Evolutionary conservation across 2,329 filamentous ascomycete species (phyloP).

Genomic region (Aspergillus alliaceus): DNA sequence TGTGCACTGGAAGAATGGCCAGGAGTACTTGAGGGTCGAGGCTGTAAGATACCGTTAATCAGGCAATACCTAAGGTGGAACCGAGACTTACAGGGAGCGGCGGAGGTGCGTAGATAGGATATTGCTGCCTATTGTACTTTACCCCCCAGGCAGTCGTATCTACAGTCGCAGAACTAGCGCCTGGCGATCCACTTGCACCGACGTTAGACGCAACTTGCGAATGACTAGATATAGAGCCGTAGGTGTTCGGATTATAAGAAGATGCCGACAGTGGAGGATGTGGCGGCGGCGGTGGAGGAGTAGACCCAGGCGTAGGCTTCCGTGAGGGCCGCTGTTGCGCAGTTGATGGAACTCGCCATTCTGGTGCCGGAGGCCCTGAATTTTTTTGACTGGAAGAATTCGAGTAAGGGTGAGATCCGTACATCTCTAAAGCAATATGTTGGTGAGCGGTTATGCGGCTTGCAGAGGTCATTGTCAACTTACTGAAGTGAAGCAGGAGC

Average conservation of each 20-base stretch:
- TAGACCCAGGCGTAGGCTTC: conserved; percentile 17
- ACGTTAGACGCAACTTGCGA: conserved; percentile 2
- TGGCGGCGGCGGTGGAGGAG: conserved; percentile 25
- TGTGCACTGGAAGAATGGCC: conserved; percentile 18
- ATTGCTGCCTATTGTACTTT: conserved; percentile 40
- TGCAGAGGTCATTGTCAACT: background rate
- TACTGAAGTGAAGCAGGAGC: background rate
- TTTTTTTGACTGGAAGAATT: conserved; percentile 23
- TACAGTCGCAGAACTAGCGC: conserved; percentile 12
- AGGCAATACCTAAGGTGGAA: background rate
- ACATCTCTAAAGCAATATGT: conserved; percentile 28
- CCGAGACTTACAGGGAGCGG: conserved; percentile 38
- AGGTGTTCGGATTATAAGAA: conserved; percentile 36
- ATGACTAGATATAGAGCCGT: conserved; percentile 34
- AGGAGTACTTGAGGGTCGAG: conserved; percentile 36
- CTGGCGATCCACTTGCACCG: conserved; percentile 19
- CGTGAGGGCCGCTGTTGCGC: conserved; percentile 22
- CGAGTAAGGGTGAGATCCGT: conserved; percentile 30
- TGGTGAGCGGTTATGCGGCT: background rate
- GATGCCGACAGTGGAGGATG: conserved; percentile 22
- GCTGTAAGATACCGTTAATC: conserved; percentile 25
- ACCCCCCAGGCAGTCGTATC: conserved; percentile 46
- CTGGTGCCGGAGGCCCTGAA: conserved; percentile 32
- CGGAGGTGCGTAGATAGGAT: conserved; percentile 27
- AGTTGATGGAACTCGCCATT: conserved; percentile 36